phyloP scores from a whole-genome alignment of 495 filamentous ascomycete species.

The Penicillium mononematosum region DNA sequence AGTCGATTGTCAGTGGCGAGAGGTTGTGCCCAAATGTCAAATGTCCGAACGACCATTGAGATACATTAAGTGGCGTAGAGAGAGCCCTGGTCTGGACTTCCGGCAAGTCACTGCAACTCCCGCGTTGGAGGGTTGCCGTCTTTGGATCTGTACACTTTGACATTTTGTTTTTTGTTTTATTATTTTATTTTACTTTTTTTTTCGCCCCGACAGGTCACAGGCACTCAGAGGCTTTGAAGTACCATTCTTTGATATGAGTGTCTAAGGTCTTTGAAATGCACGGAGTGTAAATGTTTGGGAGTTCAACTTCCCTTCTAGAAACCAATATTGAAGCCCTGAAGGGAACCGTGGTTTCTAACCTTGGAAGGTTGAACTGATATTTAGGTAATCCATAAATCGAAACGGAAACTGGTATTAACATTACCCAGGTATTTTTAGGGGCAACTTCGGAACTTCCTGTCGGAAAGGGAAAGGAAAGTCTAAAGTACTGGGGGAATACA shows the following conservation, averaged over 20 bases:
- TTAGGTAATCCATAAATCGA: slow-evolving; percentile 1
- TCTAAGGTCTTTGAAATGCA: not conserved
- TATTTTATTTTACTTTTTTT: not conserved
- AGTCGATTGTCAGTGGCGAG: slow-evolving; percentile 14
- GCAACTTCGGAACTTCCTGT: slow-evolving; percentile 19
- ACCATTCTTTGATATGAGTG: not conserved
- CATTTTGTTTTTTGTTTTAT: not conserved
- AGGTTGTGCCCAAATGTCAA: not conserved
- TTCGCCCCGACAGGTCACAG: slow-evolving; percentile 16
- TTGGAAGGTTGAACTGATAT: not conserved
- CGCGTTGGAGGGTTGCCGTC: not conserved
- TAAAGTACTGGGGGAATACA: slow-evolving; percentile 8
- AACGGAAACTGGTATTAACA: slow-evolving; percentile 34
- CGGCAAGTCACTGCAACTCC: slow-evolving; percentile 8
- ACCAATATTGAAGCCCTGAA: too few relatives aligned
- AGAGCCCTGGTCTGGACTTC: slow-evolving; percentile 12
- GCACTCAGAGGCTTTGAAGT: slow-evolving; percentile 6
- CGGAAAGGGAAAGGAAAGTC: slow-evolving; percentile 20
- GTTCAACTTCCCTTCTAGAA: too few relatives aligned
- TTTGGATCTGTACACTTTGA: slow-evolving; percentile 4
- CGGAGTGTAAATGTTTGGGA: not conserved
- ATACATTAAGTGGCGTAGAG: slow-evolving; percentile 15
- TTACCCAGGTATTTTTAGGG: slow-evolving; percentile 12
- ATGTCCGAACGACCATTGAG: slow-evolving; percentile 20
- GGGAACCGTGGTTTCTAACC: too few relatives aligned